phyloP scores from a whole-genome alignment of 345 rosid genomes.

The Hypericum androsaemum region DNA sequence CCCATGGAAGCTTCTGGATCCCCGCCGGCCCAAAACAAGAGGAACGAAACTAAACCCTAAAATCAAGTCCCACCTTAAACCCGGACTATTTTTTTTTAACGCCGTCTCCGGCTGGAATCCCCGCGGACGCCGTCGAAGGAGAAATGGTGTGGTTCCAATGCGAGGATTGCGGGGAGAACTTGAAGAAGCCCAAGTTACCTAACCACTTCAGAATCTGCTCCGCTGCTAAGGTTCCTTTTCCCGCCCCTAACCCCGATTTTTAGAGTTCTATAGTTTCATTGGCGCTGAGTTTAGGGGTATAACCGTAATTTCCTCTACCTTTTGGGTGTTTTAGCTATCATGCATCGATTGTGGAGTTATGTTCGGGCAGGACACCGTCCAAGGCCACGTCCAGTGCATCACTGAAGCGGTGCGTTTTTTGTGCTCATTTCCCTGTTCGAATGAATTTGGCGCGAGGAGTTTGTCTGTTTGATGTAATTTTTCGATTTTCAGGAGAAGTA shows the following conservation, averaged over 20 bases:
- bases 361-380: conserved; percentile 69
- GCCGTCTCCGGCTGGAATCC: too few relatives aligned
- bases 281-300: neutral
- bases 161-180: conserved; percentile 84
- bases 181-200: conserved; percentile 88
- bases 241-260: neutral
- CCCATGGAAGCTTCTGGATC: too few relatives aligned
- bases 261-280: neutral
- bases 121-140: neutral
- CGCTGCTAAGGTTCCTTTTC: conserved; percentile 45
- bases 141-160: conserved; percentile 98
- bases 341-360: conserved; percentile 87
- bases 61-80: too few relatives aligned
- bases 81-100: too few relatives aligned
- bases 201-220: conserved; percentile 77
- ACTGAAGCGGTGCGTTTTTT: conserved; percentile 60
- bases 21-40: too few relatives aligned
- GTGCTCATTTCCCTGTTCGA: neutral
- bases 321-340: conserved; percentile 44
- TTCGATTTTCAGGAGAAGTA: conserved; percentile 59
- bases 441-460: neutral
- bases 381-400: conserved; percentile 79
- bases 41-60: too few relatives aligned
- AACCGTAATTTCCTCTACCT: neutral
- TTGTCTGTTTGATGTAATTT: neutral